Evolutionary conservation across 306 rosid species (phyloP), one percentile per base, ranked within the genome.

Genomic region (Nissolia schottii): DNA sequence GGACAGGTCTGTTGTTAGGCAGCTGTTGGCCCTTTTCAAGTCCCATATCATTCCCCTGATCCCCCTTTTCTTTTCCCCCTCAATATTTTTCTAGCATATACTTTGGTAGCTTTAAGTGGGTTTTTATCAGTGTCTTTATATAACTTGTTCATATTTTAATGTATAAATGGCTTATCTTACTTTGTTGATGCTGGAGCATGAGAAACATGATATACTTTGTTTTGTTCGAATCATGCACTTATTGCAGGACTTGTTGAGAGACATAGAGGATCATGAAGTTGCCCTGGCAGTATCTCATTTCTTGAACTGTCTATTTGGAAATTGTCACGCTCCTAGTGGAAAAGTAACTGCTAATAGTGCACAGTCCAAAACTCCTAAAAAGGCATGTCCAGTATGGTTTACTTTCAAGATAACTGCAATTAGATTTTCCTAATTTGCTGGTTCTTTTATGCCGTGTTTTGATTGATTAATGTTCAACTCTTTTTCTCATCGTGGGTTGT

Each of bases 291-390:
- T 91, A 18, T 77, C 90, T 57, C 99, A 95, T 84, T 89, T 88
- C 84, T 85, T 95, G 79, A 95, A 95, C 82, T 91, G 97, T 82
- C 79, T 91, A 34, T 91, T 95, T 29, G 99, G 97, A 86, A 91
- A 72, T 78, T 85, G 82, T 77, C 96, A 86, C 68, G 90, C 87
- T 65, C 65, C 75, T 73, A 85, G 77, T 60, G 80, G 90, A 41
- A 95, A 89, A 75, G 62, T 51, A 38, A 31, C 73, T 73, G 68
- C 84, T 10, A 85, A 49, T 77, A 83, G 63, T 78, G 15, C 48
- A 8, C 91, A 75, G 58, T 79, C 89, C 76, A 88, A 66, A 81
- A 74, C 83, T 56, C 68, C 84, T 62, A 88, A 84, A 82, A 95
- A 80, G 79, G 99, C 85, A 85, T 41, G 84, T 63, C 49, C 25